These are phyloP conservation scores for Ustilago curta DNA, from an alignment of 1,284 basidiomycete genomes.

Conservation along the genomic window DNA sequence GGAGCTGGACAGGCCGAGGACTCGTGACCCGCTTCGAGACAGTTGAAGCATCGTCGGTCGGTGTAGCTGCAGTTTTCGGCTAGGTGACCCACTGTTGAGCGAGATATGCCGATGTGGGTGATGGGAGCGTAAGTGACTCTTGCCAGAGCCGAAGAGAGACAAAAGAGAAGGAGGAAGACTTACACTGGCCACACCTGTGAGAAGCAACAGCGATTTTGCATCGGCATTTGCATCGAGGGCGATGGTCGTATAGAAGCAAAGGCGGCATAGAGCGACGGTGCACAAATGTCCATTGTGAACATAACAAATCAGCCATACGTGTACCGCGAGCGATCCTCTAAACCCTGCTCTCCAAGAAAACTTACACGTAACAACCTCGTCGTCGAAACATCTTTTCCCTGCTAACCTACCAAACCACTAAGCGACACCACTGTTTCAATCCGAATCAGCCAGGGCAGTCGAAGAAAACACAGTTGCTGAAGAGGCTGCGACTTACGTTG, in stretches of 20 bases:
- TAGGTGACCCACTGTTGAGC: conserved; percentile 46
- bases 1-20: conserved; percentile 45
- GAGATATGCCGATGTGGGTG: no score
- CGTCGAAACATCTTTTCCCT: conserved; percentile 29
- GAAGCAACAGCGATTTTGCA: neutral
- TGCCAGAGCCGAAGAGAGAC: no score
- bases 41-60: conserved; percentile 59
- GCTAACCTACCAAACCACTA: neutral
- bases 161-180: conserved; percentile 10
- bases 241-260: neutral
- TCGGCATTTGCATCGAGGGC: neutral
- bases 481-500: no score
- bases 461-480: no score
- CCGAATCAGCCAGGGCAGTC: neutral
- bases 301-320: neutral
- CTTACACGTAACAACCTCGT: conserved; percentile 44
- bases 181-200: conserved; percentile 44
- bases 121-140: neutral
- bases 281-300: no score
- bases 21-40: conserved; percentile 48
- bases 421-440: no score
- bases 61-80: conserved; percentile 52
- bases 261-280: no score
- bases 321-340: no score
- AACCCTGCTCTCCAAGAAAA: neutral